Base-by-base conservation (phyloP, 116 monocot species). In the Posidonia oceanica region DNA sequence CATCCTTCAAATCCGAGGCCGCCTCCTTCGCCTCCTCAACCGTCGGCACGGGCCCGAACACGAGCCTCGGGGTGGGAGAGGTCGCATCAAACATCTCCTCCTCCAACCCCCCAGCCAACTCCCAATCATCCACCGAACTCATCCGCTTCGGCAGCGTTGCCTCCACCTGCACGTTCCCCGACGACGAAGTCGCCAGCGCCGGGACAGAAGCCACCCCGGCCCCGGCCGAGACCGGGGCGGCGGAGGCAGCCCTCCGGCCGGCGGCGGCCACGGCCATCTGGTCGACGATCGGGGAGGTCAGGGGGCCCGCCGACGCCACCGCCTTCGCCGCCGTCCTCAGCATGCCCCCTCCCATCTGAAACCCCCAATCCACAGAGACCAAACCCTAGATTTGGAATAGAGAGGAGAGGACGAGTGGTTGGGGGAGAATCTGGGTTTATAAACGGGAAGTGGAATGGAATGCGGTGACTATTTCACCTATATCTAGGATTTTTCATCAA, bases 1-100 rank as follows among this genome's bases (percentile, higher is more conserved):
- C 88, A 38, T 75, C 75, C 51, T 77, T 84, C 53, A 88, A 72
- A 75, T 88, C 88, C 2, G 71, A 39, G 39, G 88, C 78, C 39
- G 88, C 88, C 77, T 80, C 84, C 77, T 70, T 72, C 12, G 88
- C 82, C 78, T 88, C 88, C 64, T 82, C 79, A 22, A 80, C 13
- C 4, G 88, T 73, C 66, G 84, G 85, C 2, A 75, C 78, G 53
- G 85, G 80, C 61, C 82, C 82, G 39, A 84, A 88, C 23, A 88
- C 82, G 40, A 88, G 21, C 78, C 85, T 76, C 23, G 79, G 76
- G 10, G 63, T 22, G 53, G 81, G 63, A 36, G 11, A 16, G 22
- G 54, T 52, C 20, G 36, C 37, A 10, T 75, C 75, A 14, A 64
- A 70, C 52, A 80, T 17, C 4, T 61, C 54, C 65, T 75, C 80